Base-by-base conservation (phyloP, 305 asterid species). In the Solanum chacoense region DNA sequence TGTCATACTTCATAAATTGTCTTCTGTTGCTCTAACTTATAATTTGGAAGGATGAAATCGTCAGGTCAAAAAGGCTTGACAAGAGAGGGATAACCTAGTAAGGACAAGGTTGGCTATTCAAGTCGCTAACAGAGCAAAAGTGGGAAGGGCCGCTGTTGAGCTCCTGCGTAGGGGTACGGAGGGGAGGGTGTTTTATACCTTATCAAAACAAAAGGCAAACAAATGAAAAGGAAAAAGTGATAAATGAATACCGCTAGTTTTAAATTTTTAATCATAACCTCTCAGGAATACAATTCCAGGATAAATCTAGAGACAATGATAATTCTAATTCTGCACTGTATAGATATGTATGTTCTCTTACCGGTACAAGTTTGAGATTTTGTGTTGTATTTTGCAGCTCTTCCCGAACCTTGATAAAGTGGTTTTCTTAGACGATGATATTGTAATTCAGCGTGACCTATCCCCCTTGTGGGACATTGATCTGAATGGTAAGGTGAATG, bases 391-490 rank as follows among this genome's bases (percentile, higher is more conserved):
- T 89, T 86, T 94, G 91, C 95, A 95, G 98, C 96, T 95, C 36
- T 95, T 95, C 77, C 98, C 98, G 7, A 93, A 93, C 91, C 95
- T 96, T 85, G 96, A 94, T 87, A 95, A 96, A 92, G 95, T 96
- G 90, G 97, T 96, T 89, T 96, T 96, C 94, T 91, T 96, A 89
- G 98, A 96, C 88, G 98, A 96, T 86, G 98, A 96, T 92, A 89
- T 96, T 89, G 97, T 96, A 87, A 92, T 95, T 91, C 98, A 96
- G 87, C 95, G 90, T 67, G 98, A 95, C 92, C 69, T 95, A 87
- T 94, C 97, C 85, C 96, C 98, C 86, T 96, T 95, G 45, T 96
- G 98, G 98, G 93, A 93, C n/a, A 93, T 96, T 91, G 94, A 96
- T 88, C 96, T 95, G 74, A 89, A 89, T n/a, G 97, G 95, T 88